These are phyloP conservation scores for Fusarium irregulare DNA, from an alignment of 2,329 filamentous ascomycete genomes.

Conservation along the genomic window DNA sequence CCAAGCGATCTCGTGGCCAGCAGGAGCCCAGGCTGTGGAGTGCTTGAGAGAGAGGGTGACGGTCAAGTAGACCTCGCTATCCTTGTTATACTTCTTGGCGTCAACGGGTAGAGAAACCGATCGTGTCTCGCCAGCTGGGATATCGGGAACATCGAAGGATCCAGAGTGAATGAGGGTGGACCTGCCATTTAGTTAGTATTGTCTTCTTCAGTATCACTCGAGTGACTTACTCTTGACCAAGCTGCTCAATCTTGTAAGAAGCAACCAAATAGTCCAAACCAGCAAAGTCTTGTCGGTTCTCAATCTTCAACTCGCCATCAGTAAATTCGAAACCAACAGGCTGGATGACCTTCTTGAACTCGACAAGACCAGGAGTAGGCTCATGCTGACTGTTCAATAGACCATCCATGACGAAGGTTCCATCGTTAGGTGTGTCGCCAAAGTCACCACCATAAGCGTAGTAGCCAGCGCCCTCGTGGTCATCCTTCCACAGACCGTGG, in stretches of 20 bases:
- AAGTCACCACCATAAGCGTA: constrained; percentile 73
- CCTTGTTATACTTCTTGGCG: constrained; percentile 44
- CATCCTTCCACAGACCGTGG: constrained; percentile 66
- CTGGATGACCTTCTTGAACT: constrained; percentile 68
- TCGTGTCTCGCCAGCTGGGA: constrained; percentile 53
- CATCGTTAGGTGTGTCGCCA: constrained; percentile 69
- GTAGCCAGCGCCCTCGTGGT: constrained; percentile 57
- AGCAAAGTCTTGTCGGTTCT: constrained; percentile 64
- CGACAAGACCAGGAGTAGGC: constrained; percentile 66
- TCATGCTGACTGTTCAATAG: constrained; percentile 64
- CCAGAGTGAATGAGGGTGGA: constrained; percentile 48
- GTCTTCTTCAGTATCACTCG: too few relatives aligned
- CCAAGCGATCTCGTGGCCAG: constrained; percentile 67
- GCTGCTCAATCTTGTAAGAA: constrained; percentile 58
- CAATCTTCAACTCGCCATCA: constrained; percentile 53
- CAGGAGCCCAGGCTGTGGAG: constrained; percentile 61
- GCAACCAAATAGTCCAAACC: constrained; percentile 57
- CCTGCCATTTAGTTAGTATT: background rate
- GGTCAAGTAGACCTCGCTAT: constrained; percentile 58
- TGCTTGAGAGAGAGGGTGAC: constrained; percentile 58
- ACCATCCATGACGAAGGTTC: constrained; percentile 72
- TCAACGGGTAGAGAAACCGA: constrained; percentile 50
- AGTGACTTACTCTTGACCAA: constrained; percentile 54
- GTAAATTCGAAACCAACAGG: constrained; percentile 60
- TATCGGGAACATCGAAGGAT: constrained; percentile 54